Evolutionary conservation across 805 yeast species (phyloP).

Genomic region (Candida quercuum): DNA sequence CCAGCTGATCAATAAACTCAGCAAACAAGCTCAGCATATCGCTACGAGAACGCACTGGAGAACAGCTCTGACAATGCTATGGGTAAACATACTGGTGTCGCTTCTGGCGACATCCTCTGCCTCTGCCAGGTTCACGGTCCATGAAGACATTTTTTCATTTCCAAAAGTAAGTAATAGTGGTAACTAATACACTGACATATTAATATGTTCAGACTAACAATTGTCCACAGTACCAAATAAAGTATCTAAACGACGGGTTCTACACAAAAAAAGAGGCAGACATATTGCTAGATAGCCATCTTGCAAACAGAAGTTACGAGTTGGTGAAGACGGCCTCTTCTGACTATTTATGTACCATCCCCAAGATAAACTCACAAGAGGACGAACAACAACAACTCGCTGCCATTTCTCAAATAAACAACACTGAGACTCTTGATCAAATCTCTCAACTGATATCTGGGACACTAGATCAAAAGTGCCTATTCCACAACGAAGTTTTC

Average conservation of each 20-base stretch:
- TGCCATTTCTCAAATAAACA: neutral
- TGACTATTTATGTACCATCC: slow-evolving; percentile 12
- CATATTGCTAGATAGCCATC: neutral
- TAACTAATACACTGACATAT: too few relatives aligned
- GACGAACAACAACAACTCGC: neutral
- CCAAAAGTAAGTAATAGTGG: slow-evolving; percentile 16
- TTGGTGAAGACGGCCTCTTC: neutral
- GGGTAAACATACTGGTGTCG: neutral
- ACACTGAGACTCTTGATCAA: neutral
- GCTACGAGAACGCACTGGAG: too few relatives aligned
- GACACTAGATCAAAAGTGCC: neutral
- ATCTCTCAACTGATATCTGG: neutral
- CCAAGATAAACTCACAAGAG: neutral
- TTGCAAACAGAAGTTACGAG: slow-evolving; percentile 3
- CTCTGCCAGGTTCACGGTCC: slow-evolving; percentile 13
- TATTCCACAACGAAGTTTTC: neutral
- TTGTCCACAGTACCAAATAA: slow-evolving; percentile 11
- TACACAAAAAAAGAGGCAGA: slow-evolving; percentile 4
- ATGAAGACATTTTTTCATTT: slow-evolving; percentile 15
- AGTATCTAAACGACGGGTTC: slow-evolving; percentile 3
- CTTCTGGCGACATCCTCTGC: neutral
- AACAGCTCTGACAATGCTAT: too few relatives aligned
- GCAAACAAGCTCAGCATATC: too few relatives aligned
- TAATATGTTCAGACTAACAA: too few relatives aligned
- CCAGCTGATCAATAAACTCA: too few relatives aligned